Base-by-base conservation (phyloP, 805 yeast species). In the Ascoidea tarda region DNA sequence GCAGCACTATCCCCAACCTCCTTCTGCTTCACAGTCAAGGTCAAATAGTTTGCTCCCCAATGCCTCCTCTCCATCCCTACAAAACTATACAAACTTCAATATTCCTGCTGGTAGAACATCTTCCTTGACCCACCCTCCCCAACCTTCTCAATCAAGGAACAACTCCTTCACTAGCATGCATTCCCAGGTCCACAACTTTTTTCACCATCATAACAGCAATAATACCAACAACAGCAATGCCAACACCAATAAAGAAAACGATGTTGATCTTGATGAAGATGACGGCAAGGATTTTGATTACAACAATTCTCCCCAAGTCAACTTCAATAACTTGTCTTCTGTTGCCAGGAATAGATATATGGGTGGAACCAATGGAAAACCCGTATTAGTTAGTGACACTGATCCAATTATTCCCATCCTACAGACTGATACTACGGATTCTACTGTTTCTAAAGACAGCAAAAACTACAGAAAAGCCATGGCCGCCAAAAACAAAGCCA, bases 381-480 rank as follows among this genome's bases (percentile, higher is more conserved):
- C 16, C 69, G 72, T 50, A 55, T 67, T 47, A 50, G 62, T 46
- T 64, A 70, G 52, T 4, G 87, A 82, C 56, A 74, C 90, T 0
- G 74, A 87, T 0, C 90, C 93, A 6, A 79, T 82, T 56, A 84
- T 86, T 46, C 95, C 95, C 5, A 84, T 88, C 0, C 52, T 85
- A 4, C 70, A 77, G 5, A 66, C 75, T 0, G 51, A 54, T 49
- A 63, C 62, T 32, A 55, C 49, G 2, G 50, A 55, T 38, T 52
- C 56, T 31, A 69, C 66, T 49, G 61, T 70, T 58, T 73, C 73
- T 51, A 82, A 77, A 58, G 42, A 50, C 12, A 54, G 46, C 46
- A 70, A 78, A 5, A 82, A 82, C 56, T 85, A 85, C 62, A 70
- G 95, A 58, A 84, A 84, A 58, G 82, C 76, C 58, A 73, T 81